Evolutionary conservation across 257 asterid genomes (phyloP), one percentile per base, ranked within the genome.

Genomic region (Solanum chilense): DNA sequence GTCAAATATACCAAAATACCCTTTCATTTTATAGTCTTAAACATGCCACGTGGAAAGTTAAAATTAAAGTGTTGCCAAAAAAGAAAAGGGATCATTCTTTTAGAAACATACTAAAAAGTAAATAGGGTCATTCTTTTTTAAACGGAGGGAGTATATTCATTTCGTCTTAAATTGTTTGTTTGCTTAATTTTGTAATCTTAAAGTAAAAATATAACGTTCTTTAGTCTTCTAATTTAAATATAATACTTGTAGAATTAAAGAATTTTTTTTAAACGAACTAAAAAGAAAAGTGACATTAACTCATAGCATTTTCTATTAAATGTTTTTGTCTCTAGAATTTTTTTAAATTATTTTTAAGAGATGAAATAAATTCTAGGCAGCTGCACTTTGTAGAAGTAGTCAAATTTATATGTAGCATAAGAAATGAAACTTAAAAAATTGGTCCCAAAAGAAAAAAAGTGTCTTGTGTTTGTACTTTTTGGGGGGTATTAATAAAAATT

Each of bases 181-280:
- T 18, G 4, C 2, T 52, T 7, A 39, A 39, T 39, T 39, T 39
- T 39, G 1, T 39, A 7, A 14, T 23, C 3, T 62, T 62, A 62
- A 23, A 4, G 2, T 21, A 21, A 62, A 62, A 29, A 62, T 62
- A n/a, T 23, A 62, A 62, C 0, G 0, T 62, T 1, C 3, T 62
- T 62, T n/a, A 62, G 5, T 62, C 29, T 10, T n/a, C 3, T n/a
- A 1, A 1, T 10, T 11, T 62, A 10, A 23, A 2, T 11, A 62
- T 23, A 1, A 62, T n/a, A n/a, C n/a, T n/a, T n/a, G n/a, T 23
- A 21, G 0, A 60, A 60, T 23, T 11, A 60, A 58, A 58, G 0
- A 58, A 0, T 58, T 58, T 0, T 0, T 2, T 1, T 60, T 2
- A 23, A 60, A 60, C 6, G 0, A 2, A 60, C 0, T 60, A 21